Evolutionary conservation across 352 stramenopile genomes (phyloP), one percentile per base, ranked within the genome.

Genomic region (Globisporangium okanoganense): DNA sequence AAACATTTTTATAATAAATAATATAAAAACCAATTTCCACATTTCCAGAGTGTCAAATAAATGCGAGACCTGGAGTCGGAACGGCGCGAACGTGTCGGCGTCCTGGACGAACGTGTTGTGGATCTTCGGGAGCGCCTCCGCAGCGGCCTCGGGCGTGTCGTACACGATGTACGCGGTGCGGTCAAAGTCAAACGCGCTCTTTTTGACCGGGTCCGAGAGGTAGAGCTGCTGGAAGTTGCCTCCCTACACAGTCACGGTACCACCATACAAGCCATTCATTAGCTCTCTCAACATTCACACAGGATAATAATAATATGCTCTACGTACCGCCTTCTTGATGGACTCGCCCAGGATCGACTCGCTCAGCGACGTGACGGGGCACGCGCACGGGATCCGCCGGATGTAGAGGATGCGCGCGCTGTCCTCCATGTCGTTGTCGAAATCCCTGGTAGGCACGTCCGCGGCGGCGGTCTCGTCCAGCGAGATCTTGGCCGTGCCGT

Each of bases 101-200:
- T 92, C 85, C 65, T 94, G 74, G 25, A 94, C 80, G 49, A 94
- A 92, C 50, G 84, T 87, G 64, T 92, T 93, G 67, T 94, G 83
- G 53, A 94, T 87, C 76, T 92, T 92, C 7, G 83, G 73, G 33
- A 94, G 77, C 40, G 85, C 85, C 20, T 92, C 85, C 9, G 71
- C 75, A 1, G 85, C 83, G 13, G 79, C 75, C n/a, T 77, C 78
- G 8, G 83, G 58, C 35, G 66, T 88, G 35, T 92, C 82, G 71
- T 92, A 94, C 49, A 94, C 78, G 56, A 94, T 90, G 75, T 93
- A 94, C 38, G 79, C 85, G 0, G 83, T 91, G 43, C 85, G 81
- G 50, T 94, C 85, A 62, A 93, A 94, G 58, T 94, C 85, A 57
- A 90, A 88, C 25, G 83, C 76, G 56, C 77, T 90, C 82, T 94